Evolutionary conservation across 768 basidiomycete species (phyloP).

Genomic region (Lentinula boryana): DNA sequence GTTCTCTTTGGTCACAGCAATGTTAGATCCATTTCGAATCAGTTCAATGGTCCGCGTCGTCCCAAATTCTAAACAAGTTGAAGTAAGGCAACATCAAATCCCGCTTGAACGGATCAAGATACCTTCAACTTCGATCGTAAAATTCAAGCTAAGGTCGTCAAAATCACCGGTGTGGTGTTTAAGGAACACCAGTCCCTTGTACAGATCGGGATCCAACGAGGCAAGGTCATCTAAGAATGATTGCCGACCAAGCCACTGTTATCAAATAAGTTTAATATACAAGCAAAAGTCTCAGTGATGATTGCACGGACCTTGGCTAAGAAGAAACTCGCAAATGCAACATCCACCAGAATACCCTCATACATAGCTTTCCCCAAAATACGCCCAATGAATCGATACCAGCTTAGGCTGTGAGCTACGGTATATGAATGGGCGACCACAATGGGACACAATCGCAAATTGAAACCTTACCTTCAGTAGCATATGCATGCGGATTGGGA

Average conservation of each 20-base stretch:
- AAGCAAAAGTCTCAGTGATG: neutral
- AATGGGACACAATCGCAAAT: neutral
- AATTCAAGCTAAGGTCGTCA: slow-evolving; percentile 87
- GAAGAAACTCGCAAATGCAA: slow-evolving; percentile 95
- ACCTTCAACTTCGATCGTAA: slow-evolving; percentile 86
- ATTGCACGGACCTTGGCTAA: slow-evolving; percentile 59
- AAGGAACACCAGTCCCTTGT: slow-evolving; percentile 85
- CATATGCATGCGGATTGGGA: slow-evolving; percentile 89
- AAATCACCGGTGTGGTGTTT: slow-evolving; percentile 86
- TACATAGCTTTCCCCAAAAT: slow-evolving; percentile 96
- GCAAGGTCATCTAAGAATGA: slow-evolving; percentile 90
- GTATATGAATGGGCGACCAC: neutral
- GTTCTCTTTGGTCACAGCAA: slow-evolving; percentile 86
- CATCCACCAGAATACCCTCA: slow-evolving; percentile 91
- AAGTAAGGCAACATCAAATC: slow-evolving; percentile 2
- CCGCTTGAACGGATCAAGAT: slow-evolving; percentile 12
- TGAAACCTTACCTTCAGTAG: slow-evolving; percentile 64
- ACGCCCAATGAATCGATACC: slow-evolving; percentile 91
- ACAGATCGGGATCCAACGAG: slow-evolving; percentile 88
- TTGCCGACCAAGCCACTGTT: slow-evolving; percentile 86
- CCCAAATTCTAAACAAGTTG: slow-evolving; percentile 62
- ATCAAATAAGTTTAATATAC: neutral
- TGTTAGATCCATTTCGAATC: slow-evolving; percentile 73
- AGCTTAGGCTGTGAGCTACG: slow-evolving; percentile 75
- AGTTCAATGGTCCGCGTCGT: slow-evolving; percentile 71